phyloP scores from a whole-genome alignment of 768 basidiomycete species.

The Suillus variegatus region DNA sequence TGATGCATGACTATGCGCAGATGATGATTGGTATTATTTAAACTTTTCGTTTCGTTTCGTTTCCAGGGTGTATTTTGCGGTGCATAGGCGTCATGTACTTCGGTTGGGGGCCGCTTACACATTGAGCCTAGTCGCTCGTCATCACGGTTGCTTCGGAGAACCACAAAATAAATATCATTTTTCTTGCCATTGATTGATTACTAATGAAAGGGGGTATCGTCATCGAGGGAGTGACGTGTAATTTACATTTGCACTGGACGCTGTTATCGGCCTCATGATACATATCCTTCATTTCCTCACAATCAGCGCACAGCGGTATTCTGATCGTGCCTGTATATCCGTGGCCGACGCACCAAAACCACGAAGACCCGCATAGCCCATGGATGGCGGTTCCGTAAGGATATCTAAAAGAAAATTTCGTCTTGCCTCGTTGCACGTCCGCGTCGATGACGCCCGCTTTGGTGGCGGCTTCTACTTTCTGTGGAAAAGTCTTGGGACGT shows the following conservation, averaged over 20 bases:
- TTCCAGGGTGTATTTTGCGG: neutral
- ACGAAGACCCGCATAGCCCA: neutral
- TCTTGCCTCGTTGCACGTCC: neutral
- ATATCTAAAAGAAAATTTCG: neutral
- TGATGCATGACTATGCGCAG: constrained; percentile 22
- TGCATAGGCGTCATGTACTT: neutral
- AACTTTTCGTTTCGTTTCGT: neutral
- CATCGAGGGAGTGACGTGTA: neutral
- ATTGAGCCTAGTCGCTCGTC: neutral
- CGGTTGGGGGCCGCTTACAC: neutral
- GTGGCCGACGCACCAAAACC: neutral
- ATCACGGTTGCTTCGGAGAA: neutral
- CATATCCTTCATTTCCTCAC: neutral
- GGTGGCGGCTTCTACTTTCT: neutral
- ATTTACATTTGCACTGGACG: neutral
- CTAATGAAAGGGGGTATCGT: neutral
- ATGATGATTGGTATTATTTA: constrained; percentile 30
- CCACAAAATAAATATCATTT: neutral
- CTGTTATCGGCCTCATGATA: neutral
- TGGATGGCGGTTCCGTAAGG: too few species aligned
- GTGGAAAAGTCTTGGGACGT: neutral
- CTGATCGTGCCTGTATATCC: neutral
- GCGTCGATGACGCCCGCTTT: too few species aligned
- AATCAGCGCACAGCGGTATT: neutral
- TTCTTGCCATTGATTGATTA: neutral